Percentiles rank a stretch among this genome's conserved stretches.
Evolutionary conservation across 2,329 filamentous ascomycete genomes (phyloP).

Genomic region (Rhinocladiella similis): DNA sequence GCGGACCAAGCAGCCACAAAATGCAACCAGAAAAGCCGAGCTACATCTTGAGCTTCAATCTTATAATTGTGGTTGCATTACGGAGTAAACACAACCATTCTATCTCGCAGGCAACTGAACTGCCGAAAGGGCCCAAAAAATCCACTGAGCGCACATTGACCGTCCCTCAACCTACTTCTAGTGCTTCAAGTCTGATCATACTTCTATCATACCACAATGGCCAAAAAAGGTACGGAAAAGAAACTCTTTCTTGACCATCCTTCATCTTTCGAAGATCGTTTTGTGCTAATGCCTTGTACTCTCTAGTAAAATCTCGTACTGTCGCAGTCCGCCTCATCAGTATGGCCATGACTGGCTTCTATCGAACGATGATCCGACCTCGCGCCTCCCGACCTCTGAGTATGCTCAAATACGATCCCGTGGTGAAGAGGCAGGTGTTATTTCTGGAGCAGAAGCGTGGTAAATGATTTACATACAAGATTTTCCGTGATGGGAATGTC

Average conservation of each 20-base stretch:
- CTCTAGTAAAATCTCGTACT: conserved; percentile 80
- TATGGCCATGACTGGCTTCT: conserved; percentile 99
- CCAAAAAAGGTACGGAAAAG: neutral
- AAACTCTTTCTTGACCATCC: no score
- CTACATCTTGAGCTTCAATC: no score
- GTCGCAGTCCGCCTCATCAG: conserved; percentile 92
- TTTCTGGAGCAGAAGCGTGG: conserved; percentile 89
- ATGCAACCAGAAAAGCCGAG: neutral
- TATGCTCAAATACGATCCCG: conserved; percentile 98
- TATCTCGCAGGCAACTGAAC: no score
- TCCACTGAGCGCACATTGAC: no score
- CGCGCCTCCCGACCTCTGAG: conserved; percentile 80
- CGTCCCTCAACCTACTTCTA: no score
- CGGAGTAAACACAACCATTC: no score
- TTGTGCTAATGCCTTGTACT: no score
- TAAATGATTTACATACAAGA: conserved; percentile 4
- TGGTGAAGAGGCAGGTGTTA: conserved; percentile 92
- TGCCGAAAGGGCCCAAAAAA: no score
- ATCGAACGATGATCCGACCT: conserved; percentile 84
- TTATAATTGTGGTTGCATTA: no score
- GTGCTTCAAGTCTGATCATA: no score
- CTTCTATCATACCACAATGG: no score
- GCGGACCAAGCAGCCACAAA: neutral
- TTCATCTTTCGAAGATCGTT: no score
- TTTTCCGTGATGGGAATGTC: neutral